phyloP scores from a whole-genome alignment of 208 protist species.

The Angomonas ambiguus region DNA sequence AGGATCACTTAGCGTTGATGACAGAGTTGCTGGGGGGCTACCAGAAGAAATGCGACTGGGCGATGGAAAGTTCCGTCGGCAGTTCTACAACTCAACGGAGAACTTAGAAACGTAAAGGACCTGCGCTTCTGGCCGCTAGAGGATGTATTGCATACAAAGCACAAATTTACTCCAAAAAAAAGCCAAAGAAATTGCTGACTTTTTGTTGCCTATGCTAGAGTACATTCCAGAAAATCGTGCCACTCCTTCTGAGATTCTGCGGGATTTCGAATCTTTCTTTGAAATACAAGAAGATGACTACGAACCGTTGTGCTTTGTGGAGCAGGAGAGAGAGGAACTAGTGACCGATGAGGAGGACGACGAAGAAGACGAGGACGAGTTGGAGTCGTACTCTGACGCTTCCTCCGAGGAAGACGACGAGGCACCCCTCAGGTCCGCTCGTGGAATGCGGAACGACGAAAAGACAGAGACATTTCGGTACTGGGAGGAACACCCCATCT shows the following conservation, averaged over 20 bases:
- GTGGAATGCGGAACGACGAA: slow-evolving; percentile 18
- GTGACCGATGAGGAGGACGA: slow-evolving; percentile 25
- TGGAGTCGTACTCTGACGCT: slow-evolving; percentile 44
- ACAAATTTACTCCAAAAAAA: slow-evolving; percentile 87
- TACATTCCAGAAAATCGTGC: slow-evolving; percentile 79
- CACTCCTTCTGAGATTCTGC: slow-evolving; percentile 82
- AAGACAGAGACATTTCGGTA: slow-evolving; percentile 20
- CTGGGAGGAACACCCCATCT: slow-evolving; percentile 56
- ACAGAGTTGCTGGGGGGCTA: slow-evolving; percentile 90
- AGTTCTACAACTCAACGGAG: slow-evolving; percentile 88
- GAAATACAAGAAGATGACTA: slow-evolving; percentile 85
- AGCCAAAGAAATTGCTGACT: slow-evolving; percentile 89
- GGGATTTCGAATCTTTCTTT: slow-evolving; percentile 79
- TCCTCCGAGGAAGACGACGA: neutral
- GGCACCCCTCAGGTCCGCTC: neutral
- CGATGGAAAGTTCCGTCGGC: slow-evolving; percentile 54
- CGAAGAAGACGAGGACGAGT: slow-evolving; percentile 32
- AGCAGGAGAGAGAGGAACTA: slow-evolving; percentile 23
- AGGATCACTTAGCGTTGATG: slow-evolving; percentile 93
- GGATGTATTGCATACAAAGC: slow-evolving; percentile 91
- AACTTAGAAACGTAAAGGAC: slow-evolving; percentile 77
- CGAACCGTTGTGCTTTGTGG: slow-evolving; percentile 66
- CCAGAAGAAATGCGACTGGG: slow-evolving; percentile 84
- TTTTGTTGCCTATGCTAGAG: slow-evolving; percentile 95
- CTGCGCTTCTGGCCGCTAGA: slow-evolving; percentile 74